Conservation (phyloP, 1,139 yeast genomes). For the Hansenula sp. region DNA sequence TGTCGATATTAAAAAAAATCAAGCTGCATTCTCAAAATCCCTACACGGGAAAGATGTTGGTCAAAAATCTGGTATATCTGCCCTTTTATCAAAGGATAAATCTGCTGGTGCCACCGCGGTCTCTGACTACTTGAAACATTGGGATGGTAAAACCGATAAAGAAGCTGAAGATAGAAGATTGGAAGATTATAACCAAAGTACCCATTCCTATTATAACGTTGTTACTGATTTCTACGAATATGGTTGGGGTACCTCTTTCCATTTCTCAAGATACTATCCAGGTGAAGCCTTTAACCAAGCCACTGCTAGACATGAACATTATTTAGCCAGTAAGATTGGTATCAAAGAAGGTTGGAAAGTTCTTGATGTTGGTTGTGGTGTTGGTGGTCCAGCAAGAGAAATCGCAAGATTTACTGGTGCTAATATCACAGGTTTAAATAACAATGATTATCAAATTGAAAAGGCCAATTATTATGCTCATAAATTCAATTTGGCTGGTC, state of each 20-base stretch:
- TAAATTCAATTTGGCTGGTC: slow-evolving; percentile 60
- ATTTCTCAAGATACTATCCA: slow-evolving; percentile 86
- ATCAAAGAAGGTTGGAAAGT: slow-evolving; percentile 79
- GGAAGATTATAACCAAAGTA: slow-evolving; percentile 81
- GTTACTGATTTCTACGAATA: slow-evolving; percentile 97
- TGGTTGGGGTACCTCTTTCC: slow-evolving; percentile 99
- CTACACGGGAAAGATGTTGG: slow-evolving; percentile 75
- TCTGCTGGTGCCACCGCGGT: slow-evolving; percentile 82
- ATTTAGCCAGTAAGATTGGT: slow-evolving; percentile 83
- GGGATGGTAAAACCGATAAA: slow-evolving; percentile 85
- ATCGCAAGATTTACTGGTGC: slow-evolving; percentile 89
- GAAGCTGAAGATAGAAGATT: slow-evolving; percentile 74
- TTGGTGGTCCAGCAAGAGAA: slow-evolving; percentile 99
- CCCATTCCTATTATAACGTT: slow-evolving; percentile 94
- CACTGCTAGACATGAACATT: slow-evolving; percentile 96
- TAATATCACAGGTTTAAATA: slow-evolving; percentile 85
- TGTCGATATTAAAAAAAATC: slow-evolving; percentile 34
- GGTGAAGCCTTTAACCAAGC: slow-evolving; percentile 96
- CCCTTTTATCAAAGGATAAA: slow-evolving; percentile 71
- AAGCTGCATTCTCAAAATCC: slow-evolving; percentile 69
- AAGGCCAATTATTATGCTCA: slow-evolving; percentile 84
- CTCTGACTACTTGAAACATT: slow-evolving; percentile 90
- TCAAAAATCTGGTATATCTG: slow-evolving; percentile 66
- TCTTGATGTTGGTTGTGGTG: slow-evolving; percentile 98
- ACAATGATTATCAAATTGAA: slow-evolving; percentile 95